phyloP scores from a whole-genome alignment of 805 yeast genomes.

The Teunomyces cretensis region DNA sequence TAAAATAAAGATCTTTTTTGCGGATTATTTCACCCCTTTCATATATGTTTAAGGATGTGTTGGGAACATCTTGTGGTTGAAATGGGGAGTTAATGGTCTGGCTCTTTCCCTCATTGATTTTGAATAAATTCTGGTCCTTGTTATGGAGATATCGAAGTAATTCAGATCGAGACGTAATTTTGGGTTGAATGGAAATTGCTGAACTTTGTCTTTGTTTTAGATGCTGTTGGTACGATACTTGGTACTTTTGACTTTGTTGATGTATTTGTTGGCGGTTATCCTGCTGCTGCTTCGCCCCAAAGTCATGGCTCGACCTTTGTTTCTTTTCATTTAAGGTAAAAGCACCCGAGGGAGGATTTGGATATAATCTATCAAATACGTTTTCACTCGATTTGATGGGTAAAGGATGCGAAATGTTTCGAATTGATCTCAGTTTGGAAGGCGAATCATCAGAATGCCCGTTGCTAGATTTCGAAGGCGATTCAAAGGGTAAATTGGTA shows the following conservation, averaged over 20 bases:
- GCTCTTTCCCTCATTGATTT: neutral
- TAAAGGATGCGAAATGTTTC: constrained; percentile 10
- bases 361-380: constrained; percentile 14
- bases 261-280: constrained; percentile 7
- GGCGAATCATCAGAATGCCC: constrained; percentile 7
- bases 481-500: constrained; percentile 16
- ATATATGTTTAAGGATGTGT: constrained; percentile 43
- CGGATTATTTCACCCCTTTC: constrained; percentile 63
- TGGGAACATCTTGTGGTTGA: constrained; percentile 3
- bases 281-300: constrained; percentile 8
- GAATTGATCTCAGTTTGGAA: constrained; percentile 3
- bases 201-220: neutral
- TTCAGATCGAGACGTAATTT: neutral
- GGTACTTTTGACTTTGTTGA: constrained; percentile 7
- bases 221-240: neutral
- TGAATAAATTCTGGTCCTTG: neutral
- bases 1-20: constrained; percentile 47
- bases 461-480: neutral
- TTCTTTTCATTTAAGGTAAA: neutral
- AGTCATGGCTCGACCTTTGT: neutral
- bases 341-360: constrained; percentile 2
- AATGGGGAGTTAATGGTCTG: neutral
- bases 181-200: neutral
- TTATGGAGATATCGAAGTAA: neutral
- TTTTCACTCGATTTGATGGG: constrained; percentile 5